phyloP scores from a whole-genome alignment of 148 eudicot species.

The Amaranthus palmeri region DNA sequence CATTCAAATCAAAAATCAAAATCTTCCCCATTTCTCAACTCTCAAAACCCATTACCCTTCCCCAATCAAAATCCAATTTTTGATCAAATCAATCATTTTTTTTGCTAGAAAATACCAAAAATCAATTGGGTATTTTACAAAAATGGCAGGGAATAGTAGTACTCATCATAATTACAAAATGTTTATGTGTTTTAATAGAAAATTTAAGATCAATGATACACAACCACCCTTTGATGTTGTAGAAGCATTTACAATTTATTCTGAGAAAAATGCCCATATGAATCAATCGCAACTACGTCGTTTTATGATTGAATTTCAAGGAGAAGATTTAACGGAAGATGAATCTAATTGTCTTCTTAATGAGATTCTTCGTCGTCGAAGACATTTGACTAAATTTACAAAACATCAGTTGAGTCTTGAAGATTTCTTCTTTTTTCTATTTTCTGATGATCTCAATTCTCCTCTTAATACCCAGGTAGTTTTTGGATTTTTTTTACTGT shows the following conservation, averaged over 20 bases:
- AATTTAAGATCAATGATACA: slow-evolving; percentile 58
- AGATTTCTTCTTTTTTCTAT: slow-evolving; percentile 66
- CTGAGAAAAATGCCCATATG: slow-evolving; percentile 34
- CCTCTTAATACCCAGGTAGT: slow-evolving; percentile 57
- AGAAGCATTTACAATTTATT: slow-evolving; percentile 47
- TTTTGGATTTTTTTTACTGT: background rate
- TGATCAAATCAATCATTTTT: background rate
- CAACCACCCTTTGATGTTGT: slow-evolving; percentile 71
- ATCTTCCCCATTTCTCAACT: background rate
- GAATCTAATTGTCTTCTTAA: slow-evolving; percentile 34
- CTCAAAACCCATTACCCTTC: background rate
- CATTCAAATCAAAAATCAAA: background rate
- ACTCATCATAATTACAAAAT: slow-evolving; percentile 54
- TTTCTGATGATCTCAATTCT: slow-evolving; percentile 58
- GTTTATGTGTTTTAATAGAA: slow-evolving; percentile 71
- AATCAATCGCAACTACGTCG: slow-evolving; percentile 42
- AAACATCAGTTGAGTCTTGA: slow-evolving; percentile 43
- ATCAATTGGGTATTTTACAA: background rate
- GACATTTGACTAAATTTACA: slow-evolving; percentile 28
- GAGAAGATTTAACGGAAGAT: slow-evolving; percentile 37
- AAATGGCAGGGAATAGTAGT: slow-evolving; percentile 15
- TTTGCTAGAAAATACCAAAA: background rate
- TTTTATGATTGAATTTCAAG: slow-evolving; percentile 62
- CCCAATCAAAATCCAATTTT: background rate
- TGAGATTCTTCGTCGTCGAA: slow-evolving; percentile 30